A percentile compares a stretch with the other conserved stretches of the same genome.
These are phyloP conservation scores for Malus domestica DNA, from an alignment of 306 rosid species.

Conservation along the genomic window DNA sequence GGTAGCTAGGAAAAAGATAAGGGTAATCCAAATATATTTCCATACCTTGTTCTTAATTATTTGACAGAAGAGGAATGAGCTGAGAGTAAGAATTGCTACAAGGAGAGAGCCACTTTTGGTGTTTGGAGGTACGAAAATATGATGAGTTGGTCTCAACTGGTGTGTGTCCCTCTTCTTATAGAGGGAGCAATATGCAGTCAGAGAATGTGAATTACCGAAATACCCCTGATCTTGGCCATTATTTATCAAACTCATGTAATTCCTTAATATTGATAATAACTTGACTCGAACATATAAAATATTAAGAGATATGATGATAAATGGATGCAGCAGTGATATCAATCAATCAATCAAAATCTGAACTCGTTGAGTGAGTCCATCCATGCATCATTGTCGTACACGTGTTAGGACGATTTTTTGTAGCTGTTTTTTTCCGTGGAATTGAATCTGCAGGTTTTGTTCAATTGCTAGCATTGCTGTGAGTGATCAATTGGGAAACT, in stretches of 20 bases:
- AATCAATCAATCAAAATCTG: constrained; percentile 10
- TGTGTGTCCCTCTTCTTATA: constrained; percentile 24
- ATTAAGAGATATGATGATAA: neutral
- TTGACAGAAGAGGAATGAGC: neutral
- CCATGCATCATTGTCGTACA: constrained; percentile 37
- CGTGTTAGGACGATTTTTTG: constrained; percentile 29
- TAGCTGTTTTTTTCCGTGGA: neutral
- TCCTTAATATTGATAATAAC: constrained; percentile 16
- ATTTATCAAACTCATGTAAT: constrained; percentile 17
- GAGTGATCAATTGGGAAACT: neutral
- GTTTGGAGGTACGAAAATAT: neutral
- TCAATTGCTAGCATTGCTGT: neutral
- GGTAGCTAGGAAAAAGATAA: neutral
- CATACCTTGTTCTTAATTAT: neutral
- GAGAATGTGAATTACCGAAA: constrained; percentile 23
- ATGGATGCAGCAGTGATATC: constrained; percentile 5
- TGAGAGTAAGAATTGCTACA: neutral
- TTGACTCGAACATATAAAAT: neutral
- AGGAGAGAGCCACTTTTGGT: neutral
- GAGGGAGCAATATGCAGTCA: constrained; percentile 30
- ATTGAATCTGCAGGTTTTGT: neutral
- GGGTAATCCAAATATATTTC: neutral
- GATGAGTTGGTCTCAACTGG: constrained; percentile 16
- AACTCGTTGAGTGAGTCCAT: neutral
- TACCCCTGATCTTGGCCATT: constrained; percentile 27